Evolutionary conservation across 1,284 basidiomycete species (phyloP).

Genomic region (Malassezia yamatoensis): DNA sequence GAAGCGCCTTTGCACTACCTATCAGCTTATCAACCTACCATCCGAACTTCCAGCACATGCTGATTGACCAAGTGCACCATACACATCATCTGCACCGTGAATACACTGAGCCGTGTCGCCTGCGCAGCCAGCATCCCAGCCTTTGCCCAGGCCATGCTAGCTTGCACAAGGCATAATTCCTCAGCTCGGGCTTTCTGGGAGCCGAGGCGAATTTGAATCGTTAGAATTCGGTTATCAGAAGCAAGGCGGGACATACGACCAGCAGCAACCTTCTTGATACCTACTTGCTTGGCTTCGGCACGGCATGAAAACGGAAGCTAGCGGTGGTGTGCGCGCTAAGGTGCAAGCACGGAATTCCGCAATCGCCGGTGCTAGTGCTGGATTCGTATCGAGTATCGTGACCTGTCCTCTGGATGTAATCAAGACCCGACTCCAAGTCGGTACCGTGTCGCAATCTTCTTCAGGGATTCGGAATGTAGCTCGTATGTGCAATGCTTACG

Average conservation of each 20-base stretch:
- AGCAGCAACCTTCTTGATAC: not conserved
- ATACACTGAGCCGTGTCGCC: constrained; percentile 6
- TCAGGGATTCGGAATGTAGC: not conserved
- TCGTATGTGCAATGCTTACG: not conserved
- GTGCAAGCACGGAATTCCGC: constrained; percentile 21
- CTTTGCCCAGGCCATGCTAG: constrained; percentile 1
- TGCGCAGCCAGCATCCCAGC: not conserved
- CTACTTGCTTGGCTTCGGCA: not conserved
- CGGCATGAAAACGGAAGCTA: not conserved
- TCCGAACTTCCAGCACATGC: constrained; percentile 29
- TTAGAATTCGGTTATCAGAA: too few species aligned
- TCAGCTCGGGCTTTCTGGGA: not conserved
- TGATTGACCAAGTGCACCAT: constrained; percentile 26
- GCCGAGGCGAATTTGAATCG: not conserved
- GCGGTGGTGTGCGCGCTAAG: not conserved
- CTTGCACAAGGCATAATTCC: not conserved
- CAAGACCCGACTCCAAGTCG: constrained; percentile 92
- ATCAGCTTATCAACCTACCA: not conserved
- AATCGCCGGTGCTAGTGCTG: constrained; percentile 55
- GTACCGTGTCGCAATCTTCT: constrained; percentile 47
- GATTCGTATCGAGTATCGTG: constrained; percentile 80
- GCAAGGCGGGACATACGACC: not conserved
- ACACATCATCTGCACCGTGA: constrained; percentile 24
- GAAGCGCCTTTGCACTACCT: constrained; percentile 28
- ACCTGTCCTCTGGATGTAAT: constrained; percentile 96